Evolutionary conservation across 1,139 yeast genomes (phyloP).

Genomic region (Magnusiomyces suaveolens): DNA sequence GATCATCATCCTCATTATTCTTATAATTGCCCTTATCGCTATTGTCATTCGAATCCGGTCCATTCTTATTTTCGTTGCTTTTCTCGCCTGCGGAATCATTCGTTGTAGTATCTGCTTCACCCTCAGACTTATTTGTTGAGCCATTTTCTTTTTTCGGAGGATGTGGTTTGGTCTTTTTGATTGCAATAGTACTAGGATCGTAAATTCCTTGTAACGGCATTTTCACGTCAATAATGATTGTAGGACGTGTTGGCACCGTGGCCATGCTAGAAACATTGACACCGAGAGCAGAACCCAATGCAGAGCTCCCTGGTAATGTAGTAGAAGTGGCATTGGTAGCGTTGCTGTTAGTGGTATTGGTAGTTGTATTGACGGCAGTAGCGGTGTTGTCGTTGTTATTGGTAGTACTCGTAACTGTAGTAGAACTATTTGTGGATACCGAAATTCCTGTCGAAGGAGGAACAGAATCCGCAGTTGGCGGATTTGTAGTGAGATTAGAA

Average conservation of each 20-base stretch:
- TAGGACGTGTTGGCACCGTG: constrained; percentile 3
- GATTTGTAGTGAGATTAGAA: not conserved
- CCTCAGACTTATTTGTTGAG: not conserved
- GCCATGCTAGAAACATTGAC: constrained; percentile 8
- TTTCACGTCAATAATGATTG: constrained; percentile 6
- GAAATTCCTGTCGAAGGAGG: not conserved
- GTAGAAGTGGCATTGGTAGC: not conserved
- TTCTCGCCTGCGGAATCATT: no score
- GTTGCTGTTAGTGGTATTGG: constrained; percentile 2
- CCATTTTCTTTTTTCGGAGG: constrained; percentile 7
- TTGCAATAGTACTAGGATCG: constrained; percentile 3
- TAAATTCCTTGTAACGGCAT: constrained; percentile 13
- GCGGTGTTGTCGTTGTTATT: constrained; percentile 1
- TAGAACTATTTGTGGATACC: not conserved
- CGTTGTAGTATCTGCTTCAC: no score
- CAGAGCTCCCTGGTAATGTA: constrained; percentile 7
- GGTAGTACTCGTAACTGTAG: not conserved
- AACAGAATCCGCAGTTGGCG: not conserved
- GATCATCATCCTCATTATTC: constrained; percentile 1
- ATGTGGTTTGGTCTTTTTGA: not conserved
- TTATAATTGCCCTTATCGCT: not conserved
- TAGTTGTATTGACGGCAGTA: not conserved
- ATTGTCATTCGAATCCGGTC: not conserved
- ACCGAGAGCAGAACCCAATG: constrained; percentile 9
- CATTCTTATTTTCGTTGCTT: not conserved